These are phyloP conservation scores for Cyphellophora europaea DNA, from an alignment of 2,329 filamentous ascomycete species.

Conservation along the genomic window DNA sequence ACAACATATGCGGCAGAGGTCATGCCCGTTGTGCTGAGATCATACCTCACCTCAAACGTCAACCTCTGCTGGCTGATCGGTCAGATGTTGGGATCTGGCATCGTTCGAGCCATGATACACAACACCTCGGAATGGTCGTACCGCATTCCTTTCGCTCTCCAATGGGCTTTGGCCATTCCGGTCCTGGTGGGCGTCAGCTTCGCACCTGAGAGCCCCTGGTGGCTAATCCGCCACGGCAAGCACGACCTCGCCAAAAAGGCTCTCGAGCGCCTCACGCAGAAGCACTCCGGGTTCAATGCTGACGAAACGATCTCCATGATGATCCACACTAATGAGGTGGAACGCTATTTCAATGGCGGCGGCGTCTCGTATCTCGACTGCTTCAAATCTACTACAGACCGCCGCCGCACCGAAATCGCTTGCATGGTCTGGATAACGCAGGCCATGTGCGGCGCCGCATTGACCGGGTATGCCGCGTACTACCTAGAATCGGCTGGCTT, in stretches of 20 bases:
- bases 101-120: slow-evolving; percentile 33
- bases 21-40: slow-evolving; percentile 34
- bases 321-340: slow-evolving; percentile 43
- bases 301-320: slow-evolving; percentile 46
- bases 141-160: slow-evolving; percentile 40
- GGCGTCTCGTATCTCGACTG: slow-evolving; percentile 27
- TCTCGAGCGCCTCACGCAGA: slow-evolving; percentile 30
- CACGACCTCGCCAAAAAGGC: slow-evolving; percentile 32
- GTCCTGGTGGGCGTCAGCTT: slow-evolving; percentile 34
- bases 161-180: slow-evolving; percentile 44
- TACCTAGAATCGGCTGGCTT: slow-evolving; percentile 26
- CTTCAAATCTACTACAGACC: slow-evolving; percentile 24
- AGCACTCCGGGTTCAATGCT: slow-evolving; percentile 33
- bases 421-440: slow-evolving; percentile 23
- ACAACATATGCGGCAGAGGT: slow-evolving; percentile 46
- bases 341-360: slow-evolving; percentile 20
- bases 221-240: slow-evolving; percentile 35
- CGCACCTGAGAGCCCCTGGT: slow-evolving; percentile 44
- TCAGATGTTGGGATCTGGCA: slow-evolving; percentile 41
- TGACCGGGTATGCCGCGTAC: slow-evolving; percentile 25
- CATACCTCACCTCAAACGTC: slow-evolving; percentile 46
- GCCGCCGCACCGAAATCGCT: slow-evolving; percentile 26
- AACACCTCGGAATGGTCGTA: slow-evolving; percentile 38
- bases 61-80: slow-evolving; percentile 52
- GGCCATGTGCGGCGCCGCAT: slow-evolving; percentile 22